Evolutionary conservation across 371 early-diverging fungal genomes (phyloP).

Genomic region (Apophysomyces sp.): DNA sequence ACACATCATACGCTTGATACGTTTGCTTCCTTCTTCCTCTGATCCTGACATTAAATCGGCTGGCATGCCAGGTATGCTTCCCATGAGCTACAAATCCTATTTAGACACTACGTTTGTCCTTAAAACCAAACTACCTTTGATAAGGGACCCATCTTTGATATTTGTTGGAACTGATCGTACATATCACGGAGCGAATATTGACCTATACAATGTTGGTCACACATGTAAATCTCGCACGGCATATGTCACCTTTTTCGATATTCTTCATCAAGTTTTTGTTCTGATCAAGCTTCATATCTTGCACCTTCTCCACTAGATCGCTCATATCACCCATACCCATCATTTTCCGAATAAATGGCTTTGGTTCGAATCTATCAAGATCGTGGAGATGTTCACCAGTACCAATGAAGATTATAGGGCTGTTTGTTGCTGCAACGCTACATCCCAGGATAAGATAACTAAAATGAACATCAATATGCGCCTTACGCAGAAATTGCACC

Average conservation of each 20-base stretch:
- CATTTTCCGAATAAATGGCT: conserved; percentile 95
- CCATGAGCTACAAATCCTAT: conserved; percentile 54
- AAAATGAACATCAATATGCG: neutral
- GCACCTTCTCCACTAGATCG: conserved; percentile 93
- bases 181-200: conserved; percentile 97
- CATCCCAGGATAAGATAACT: neutral
- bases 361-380: conserved; percentile 94
- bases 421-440: conserved; percentile 95
- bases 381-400: conserved; percentile 99
- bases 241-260: conserved; percentile 74
- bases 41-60: conserved; percentile 69
- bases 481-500: conserved; percentile 97
- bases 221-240: neutral
- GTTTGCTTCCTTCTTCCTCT: conserved; percentile 26
- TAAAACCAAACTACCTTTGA: conserved; percentile 66
- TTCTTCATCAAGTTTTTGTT: conserved; percentile 93
- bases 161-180: conserved; percentile 95
- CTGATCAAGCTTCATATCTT: conserved; percentile 87
- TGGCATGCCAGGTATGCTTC: conserved; percentile 98
- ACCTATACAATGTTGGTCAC: conserved; percentile 26
- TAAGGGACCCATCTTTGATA: conserved; percentile 94
- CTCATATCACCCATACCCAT: conserved; percentile 97
- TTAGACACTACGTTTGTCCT: neutral
- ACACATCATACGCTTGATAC: conserved; percentile 82
- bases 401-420: conserved; percentile 99